These are phyloP conservation scores for Boletus eberwhitei DNA, from an alignment of 768 basidiomycete genomes.

Conservation along the genomic window DNA sequence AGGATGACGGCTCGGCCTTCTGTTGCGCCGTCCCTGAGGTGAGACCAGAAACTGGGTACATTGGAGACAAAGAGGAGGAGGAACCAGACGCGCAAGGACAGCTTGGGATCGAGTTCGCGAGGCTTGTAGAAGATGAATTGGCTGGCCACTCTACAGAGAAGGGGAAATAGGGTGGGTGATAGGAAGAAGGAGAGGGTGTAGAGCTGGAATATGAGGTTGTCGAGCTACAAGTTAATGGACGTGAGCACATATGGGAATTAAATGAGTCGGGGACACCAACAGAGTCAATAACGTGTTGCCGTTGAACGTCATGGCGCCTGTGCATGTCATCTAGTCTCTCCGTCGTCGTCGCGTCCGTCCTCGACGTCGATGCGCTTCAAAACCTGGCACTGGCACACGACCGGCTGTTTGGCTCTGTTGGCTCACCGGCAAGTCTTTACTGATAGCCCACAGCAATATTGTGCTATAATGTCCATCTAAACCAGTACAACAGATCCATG, in stretches of 20 bases:
- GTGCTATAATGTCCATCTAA: background rate
- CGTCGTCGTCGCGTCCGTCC: slow-evolving; percentile 15
- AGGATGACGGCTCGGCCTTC: slow-evolving; percentile 65
- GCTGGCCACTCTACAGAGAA: slow-evolving; percentile 44
- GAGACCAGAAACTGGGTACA: slow-evolving; percentile 56
- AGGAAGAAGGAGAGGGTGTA: slow-evolving; percentile 75
- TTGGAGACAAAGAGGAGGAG: slow-evolving; percentile 57
- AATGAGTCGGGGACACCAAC: slow-evolving; percentile 37
- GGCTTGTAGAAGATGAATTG: slow-evolving; percentile 69
- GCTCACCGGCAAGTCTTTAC: background rate
- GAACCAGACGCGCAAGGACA: slow-evolving; percentile 70
- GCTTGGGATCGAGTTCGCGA: slow-evolving; percentile 58
- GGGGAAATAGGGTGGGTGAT: slow-evolving; percentile 54
- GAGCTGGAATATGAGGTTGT: slow-evolving; percentile 67
- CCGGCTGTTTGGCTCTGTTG: slow-evolving; percentile 31
- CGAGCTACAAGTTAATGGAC: slow-evolving; percentile 45
- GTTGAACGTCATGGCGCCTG: slow-evolving; percentile 61
- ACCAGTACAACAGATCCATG: background rate
- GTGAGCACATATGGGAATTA: slow-evolving; percentile 6
- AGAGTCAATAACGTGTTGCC: slow-evolving; percentile 67
- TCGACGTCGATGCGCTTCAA: slow-evolving; percentile 1
- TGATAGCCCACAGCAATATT: background rate
- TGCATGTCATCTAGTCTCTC: slow-evolving; percentile 47
- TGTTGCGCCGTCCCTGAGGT: slow-evolving; percentile 48
- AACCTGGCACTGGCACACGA: background rate